phyloP scores from a whole-genome alignment of 2,329 filamentous ascomycete genomes.

The Beauveria asiatica region DNA sequence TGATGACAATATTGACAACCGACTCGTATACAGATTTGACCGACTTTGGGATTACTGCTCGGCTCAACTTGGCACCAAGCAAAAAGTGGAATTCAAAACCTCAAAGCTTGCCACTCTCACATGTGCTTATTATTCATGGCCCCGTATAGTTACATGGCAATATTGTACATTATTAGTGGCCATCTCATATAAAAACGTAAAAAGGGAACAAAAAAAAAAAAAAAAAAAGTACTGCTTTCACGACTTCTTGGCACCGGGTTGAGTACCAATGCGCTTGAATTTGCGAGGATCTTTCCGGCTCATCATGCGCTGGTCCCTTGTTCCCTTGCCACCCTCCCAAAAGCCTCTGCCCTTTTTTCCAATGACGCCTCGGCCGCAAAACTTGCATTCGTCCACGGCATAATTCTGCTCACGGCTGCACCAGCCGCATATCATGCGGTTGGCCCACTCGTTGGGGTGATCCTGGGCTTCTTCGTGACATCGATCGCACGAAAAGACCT shows the following conservation, averaged over 20 bases:
- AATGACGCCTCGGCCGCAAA: constrained; percentile 63
- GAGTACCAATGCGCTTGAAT: constrained; percentile 50
- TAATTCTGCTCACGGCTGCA: constrained; percentile 78
- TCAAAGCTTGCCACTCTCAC: not conserved
- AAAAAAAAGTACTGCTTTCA: not conserved
- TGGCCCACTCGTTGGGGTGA: constrained; percentile 73
- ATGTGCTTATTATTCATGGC: not conserved
- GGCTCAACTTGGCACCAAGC: not conserved
- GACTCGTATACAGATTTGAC: not conserved
- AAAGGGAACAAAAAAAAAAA: no score
- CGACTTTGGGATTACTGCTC: not conserved
- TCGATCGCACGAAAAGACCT: constrained; percentile 54
- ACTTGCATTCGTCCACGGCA: constrained; percentile 62
- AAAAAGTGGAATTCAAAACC: not conserved
- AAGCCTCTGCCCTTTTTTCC: constrained; percentile 61
- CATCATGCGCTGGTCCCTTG: constrained; percentile 63
- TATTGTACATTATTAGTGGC: not conserved
- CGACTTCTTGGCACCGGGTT: constrained; percentile 24
- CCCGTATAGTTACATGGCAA: not conserved
- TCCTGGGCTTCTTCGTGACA: constrained; percentile 67
- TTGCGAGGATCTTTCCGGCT: constrained; percentile 69
- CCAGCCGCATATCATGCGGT: constrained; percentile 73
- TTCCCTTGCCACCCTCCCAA: constrained; percentile 82
- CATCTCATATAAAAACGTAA: not conserved
- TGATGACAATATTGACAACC: not conserved